Base-by-base conservation (phyloP, 2,329 filamentous ascomycete genomes). In the Cercospora sesami region DNA sequence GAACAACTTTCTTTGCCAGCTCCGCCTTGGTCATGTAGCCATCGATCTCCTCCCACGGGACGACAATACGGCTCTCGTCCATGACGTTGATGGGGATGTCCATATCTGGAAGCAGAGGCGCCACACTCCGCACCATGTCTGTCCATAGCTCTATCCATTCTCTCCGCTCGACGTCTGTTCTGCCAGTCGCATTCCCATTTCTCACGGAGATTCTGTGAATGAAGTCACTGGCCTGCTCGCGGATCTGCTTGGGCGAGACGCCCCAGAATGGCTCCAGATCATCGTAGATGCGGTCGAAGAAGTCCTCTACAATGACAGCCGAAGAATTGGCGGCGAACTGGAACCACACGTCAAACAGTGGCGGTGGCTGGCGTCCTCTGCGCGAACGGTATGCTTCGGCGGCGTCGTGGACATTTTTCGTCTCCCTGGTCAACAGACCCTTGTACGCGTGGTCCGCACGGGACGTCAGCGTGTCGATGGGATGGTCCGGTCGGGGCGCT, bases 271-370 rank as follows among this genome's bases (percentile, higher is more conserved):
- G 83, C 30, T 75, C 78, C 28, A 85, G 61, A 65, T 85, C 84
- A 66, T 82, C 73, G 72, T 85, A 83, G 9, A 86, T 83, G 67
- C 82, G 82, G 67, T 85, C 83, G 71, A 84, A 85, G 69, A 84
- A 82, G 6, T 83, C 81, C 71, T 85, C 84, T 5, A 85, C 75
- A 1, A 85, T 76, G 31, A 84, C 42, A 1, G 81, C 79, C 61
- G 80, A 74, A 57, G 81, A 74, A 10, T 78, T 75, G 33, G 78
- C 73, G 7, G 84, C 83, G 71, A 79, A 84, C 4, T 78, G 68
- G 69, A 79, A 82, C 84, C 84, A 86, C 42, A 74, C 68, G 57
- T 83, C 82, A 71, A 86, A 86, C 2, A 78, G 77, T 1, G 84
- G 84, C 7, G 84, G 84, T 14, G 84, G 84, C 69, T 85, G 82